Evolutionary conservation across 1,284 basidiomycete species (phyloP).

Genomic region (Ustanciosporium gigantosporum): DNA sequence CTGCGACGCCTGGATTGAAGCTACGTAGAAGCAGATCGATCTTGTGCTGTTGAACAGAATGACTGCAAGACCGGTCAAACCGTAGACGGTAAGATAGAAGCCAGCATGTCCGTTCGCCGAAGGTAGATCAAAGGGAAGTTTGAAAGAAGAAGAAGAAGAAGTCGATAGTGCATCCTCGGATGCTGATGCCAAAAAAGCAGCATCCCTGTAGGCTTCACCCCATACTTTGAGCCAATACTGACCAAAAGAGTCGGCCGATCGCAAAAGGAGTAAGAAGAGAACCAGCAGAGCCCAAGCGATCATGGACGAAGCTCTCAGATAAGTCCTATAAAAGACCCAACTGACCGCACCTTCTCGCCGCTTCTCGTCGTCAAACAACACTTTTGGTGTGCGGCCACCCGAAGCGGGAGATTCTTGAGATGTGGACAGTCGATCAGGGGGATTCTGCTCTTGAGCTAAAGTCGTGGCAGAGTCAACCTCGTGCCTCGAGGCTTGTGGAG

Average conservation of each 20-base stretch:
- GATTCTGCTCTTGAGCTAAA: background rate
- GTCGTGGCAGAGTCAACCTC: background rate
- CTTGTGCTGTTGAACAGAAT: slow-evolving; percentile 35
- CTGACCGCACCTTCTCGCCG: slow-evolving; percentile 35
- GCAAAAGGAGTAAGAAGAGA: slow-evolving; percentile 14
- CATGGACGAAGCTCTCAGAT: slow-evolving; percentile 29
- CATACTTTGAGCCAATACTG: slow-evolving; percentile 53
- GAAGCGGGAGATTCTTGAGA: slow-evolving; percentile 6
- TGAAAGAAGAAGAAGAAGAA: no score
- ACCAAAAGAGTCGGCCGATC: slow-evolving; percentile 31
- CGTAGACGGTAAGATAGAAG: slow-evolving; percentile 34
- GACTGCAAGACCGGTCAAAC: slow-evolving; percentile 23
- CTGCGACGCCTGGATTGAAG: slow-evolving; percentile 34
- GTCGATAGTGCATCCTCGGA: background rate
- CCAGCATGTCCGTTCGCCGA: slow-evolving; percentile 12
- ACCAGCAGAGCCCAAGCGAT: slow-evolving; percentile 25
- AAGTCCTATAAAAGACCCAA: slow-evolving; percentile 41
- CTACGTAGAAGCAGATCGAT: slow-evolving; percentile 30
- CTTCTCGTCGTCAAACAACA: slow-evolving; percentile 45
- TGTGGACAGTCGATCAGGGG: background rate
- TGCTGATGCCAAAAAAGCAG: background rate
- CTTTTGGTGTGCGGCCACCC: slow-evolving; percentile 23
- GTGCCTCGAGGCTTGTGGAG: background rate
- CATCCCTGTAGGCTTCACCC: slow-evolving; percentile 41
- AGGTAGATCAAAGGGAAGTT: slow-evolving; percentile 11